Base-by-base conservation (phyloP, 305 asterid species). In the Fraxinus nigra region DNA sequence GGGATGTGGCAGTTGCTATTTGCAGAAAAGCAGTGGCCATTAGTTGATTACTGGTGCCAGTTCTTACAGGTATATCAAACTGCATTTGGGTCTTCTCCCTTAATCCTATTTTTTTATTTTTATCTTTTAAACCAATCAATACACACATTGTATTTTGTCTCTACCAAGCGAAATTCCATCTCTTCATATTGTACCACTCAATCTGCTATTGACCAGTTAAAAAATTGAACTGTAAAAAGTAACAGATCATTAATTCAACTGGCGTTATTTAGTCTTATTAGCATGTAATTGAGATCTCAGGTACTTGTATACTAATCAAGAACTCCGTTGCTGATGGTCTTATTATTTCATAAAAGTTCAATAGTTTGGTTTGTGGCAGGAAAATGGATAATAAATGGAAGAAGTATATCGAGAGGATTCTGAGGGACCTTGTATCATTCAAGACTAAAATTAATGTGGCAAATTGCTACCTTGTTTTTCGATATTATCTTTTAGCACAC, bases 1-100 rank as follows among this genome's bases (percentile, higher is more conserved):
- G 99, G 99, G 78, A 96, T 96, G 99, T 96, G 99, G 99, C 99
- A 96, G 85, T 87, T 96, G 85, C 87, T 96, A 82, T 96, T 94
- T 90, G 94, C 98, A 54, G 99, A 94, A 88, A 93, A 87, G 89
- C 92, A 90, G 78, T 96, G 98, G 99, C 98, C 97, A 26, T 87
- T 94, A 84, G 98, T 96, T 28, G 98, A 94, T 65, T 95, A 94
- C 80, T 96, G 99, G 99, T 94, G 98, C 91, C 98, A 93, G 91
- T 96, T 96, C 90, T 84, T 96, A 85, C 98, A 96, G 98, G 99
- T 96, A 48, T 30, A 67, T 84, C 38, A 78, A 80, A 16, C 35
- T 81, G 38, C 38, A 75, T 54, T 59, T 72, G 51, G 72, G 75
- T 63, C 72, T 11, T 32, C 40, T 1, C 75, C 43, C 43, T 70